phyloP scores from a whole-genome alignment of 2,329 filamentous ascomycete species.

The Pyrenophora graminea region DNA sequence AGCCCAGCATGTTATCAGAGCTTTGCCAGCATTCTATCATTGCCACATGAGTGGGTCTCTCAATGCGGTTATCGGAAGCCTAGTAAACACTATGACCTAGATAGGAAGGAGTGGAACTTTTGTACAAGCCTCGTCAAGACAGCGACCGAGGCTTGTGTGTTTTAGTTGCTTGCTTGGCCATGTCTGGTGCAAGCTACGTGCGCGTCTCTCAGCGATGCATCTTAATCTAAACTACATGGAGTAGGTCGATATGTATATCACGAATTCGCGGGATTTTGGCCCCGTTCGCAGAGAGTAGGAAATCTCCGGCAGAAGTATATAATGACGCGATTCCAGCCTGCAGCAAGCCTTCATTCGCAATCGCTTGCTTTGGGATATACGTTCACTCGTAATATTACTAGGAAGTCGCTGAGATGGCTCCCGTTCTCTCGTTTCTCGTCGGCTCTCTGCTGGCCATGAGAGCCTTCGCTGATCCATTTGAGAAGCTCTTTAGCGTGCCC shows the following conservation, averaged over 20 bases:
- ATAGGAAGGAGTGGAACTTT: conserved; percentile 15
- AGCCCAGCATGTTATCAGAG: too few species aligned
- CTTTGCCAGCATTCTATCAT: too few species aligned
- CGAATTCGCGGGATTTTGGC: background rate
- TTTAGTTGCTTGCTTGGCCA: conserved; percentile 10
- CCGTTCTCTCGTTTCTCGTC: conserved; percentile 28
- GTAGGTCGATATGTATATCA: conserved; percentile 3
- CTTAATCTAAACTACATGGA: conserved; percentile 1
- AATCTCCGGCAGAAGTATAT: conserved; percentile 2
- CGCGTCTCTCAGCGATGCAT: background rate
- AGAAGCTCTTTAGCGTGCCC: conserved; percentile 29
- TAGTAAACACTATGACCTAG: background rate
- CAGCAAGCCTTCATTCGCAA: conserved; percentile 5
- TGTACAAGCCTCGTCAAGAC: conserved; percentile 18
- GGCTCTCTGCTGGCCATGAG: conserved; percentile 29
- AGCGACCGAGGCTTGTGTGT: conserved; percentile 14
- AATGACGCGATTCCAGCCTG: background rate
- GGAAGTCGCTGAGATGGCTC: conserved; percentile 25
- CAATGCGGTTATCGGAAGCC: too few species aligned
- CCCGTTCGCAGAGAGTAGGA: background rate
- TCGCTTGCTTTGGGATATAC: conserved; percentile 12
- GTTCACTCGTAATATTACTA: conserved; percentile 17
- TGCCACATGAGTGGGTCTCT: too few species aligned
- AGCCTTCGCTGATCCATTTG: conserved; percentile 31
- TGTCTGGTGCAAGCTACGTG: background rate